phyloP scores from a whole-genome alignment of 139 green algal species.

The Coelastrella sp. region DNA sequence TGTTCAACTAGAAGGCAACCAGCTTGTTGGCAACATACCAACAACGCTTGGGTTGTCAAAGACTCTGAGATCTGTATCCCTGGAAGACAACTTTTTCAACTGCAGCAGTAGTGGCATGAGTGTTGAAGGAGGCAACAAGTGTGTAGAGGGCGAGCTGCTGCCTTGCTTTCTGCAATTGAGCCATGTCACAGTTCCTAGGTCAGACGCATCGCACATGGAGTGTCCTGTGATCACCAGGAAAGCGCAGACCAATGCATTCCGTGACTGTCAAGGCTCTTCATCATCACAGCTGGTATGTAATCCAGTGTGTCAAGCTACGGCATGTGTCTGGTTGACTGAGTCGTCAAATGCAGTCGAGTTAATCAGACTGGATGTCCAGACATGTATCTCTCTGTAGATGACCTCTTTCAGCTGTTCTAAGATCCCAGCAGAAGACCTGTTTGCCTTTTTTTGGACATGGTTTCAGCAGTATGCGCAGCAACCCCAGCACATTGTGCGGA shows the following conservation, averaged over 20 bases:
- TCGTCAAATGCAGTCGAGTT: background rate
- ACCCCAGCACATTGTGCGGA: too few species aligned
- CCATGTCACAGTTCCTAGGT: background rate
- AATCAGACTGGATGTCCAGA: too few species aligned
- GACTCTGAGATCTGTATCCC: background rate
- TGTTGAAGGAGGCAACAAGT: background rate
- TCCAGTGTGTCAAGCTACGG: background rate
- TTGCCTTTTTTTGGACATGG: too few species aligned
- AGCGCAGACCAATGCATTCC: background rate
- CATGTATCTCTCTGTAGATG: too few species aligned
- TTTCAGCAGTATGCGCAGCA: too few species aligned
- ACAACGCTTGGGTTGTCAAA: background rate
- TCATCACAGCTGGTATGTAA: background rate
- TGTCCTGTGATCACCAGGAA: background rate
- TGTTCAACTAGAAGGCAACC: background rate
- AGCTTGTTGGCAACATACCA: background rate
- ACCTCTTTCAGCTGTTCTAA: too few species aligned
- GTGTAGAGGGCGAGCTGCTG: too few species aligned
- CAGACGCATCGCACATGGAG: background rate
- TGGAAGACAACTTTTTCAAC: background rate
- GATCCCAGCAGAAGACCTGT: too few species aligned
- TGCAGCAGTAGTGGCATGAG: background rate
- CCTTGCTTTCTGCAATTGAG: slow-evolving; percentile 29
- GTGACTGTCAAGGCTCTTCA: background rate
- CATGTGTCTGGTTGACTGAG: background rate